Base-by-base conservation (phyloP, 2,329 filamentous ascomycete genomes). In the Geosmithia flava region DNA sequence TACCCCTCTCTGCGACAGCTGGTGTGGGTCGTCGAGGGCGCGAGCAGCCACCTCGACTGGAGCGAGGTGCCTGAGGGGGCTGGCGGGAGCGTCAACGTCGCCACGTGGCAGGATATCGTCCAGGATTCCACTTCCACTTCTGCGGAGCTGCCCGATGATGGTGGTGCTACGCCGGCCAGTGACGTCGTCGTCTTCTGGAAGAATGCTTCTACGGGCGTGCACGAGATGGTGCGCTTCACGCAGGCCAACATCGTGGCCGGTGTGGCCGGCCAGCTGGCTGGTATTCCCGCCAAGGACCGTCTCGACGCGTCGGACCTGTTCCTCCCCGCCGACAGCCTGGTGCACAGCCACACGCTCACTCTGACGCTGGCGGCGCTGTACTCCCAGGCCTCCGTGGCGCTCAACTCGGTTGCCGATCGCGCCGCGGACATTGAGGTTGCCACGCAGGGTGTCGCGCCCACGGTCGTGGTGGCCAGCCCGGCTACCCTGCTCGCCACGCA, bases 101-200 rank as follows among this genome's bases (percentile, higher is more conserved):
- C 82, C n/a, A 93, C 91, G 15, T 98, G 91, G 90, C 87, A 95
- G 58, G 87, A 96, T 51, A 76, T 97, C 47, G 69, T 96, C 23
- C 79, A 84, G 53, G 85, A 93, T 52, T 74, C 75, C 53, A 78
- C 80, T 52, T 74, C 75, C 53, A 78, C 80, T 17, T 66, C 70
- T 27, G 70, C 69, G 48, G 78, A 87, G 19, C 71, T 95, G 13
- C 87, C 87, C 1, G 66, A 74, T 10, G 66, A 77, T 46, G 76
- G 81, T 41, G 74, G 72, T 20, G 76, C 75, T 16, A 44, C 43
- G 11, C 44, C 45, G 49, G 67, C 76, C 3, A 70, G 71, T 49
- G 76, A 81, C 45, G 60, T 85, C 15, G 68, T 87, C 44, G 75
- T 80, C 40, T 83, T 91, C 57, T 87, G 83, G 80, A 77, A 74